Evolutionary conservation across 768 basidiomycete genomes (phyloP), one percentile per base, ranked within the genome.

Genomic region (Rhizopogon vesiculosus): DNA sequence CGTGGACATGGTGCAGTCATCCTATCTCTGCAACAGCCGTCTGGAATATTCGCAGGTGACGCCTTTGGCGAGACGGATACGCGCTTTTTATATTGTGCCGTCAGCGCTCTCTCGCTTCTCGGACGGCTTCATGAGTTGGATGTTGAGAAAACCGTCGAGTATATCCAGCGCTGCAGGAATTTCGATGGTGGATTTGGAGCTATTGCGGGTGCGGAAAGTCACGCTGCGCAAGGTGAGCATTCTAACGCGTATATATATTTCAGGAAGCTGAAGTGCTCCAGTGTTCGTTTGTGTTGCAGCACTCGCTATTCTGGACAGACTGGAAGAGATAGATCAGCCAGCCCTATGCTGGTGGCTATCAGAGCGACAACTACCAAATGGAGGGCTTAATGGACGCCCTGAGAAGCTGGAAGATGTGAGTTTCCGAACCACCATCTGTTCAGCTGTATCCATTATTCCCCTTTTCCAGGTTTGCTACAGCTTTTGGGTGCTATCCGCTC

Each of bases 121-220:
- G 89, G 89, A 2, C 76, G 79, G 33, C 75, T 97, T 38, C 78
- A 85, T 57, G 77, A 78, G 19, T 74, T 97, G 43, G 84, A 93
- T 59, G 72, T 72, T 50, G 83, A 85, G 29, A 82, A 77, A 64
- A 85, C 89, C 0, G 82, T 90, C 8, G 74, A 71, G 6, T 93
- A 96, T 69, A 81, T 98, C 43, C 68, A 71, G 25, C 75, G 78
- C 38, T 98, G 97, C 72, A 80, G 78, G 64, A 99, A 98, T 69
- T 98, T 93, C 67, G 97, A 99, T 66, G 95, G 95, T 4, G 97
- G 93, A 0, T 99, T 96, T 64, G 96, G 97, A 25, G 85, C 78
- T 45, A 70, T 74, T 15, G 78, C 84, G 15, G 97, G 95, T 0
- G 93, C 91, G 1, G 97, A 99, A 73, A 93, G 89, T 57, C 97